phyloP scores from a whole-genome alignment of 768 basidiomycete species.

The Suillus ampliporus region DNA sequence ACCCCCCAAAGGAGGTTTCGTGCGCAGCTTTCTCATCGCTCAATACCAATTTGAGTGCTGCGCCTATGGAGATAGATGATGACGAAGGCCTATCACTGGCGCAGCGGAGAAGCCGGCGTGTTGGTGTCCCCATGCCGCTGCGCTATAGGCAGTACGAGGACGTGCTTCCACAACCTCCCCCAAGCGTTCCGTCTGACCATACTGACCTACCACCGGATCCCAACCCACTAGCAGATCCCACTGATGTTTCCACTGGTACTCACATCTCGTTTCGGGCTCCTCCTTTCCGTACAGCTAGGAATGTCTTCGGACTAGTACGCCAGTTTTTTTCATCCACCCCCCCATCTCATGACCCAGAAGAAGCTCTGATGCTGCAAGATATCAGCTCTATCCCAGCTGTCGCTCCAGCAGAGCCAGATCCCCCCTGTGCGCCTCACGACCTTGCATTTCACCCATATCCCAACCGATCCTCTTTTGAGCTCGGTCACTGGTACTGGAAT shows the following conservation, averaged over 20 bases:
- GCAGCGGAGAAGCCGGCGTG: not conserved
- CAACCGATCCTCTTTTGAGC: no score
- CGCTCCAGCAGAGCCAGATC: slow-evolving; percentile 2
- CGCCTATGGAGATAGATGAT: not conserved
- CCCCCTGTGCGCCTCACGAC: no score
- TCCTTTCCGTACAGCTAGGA: not conserved
- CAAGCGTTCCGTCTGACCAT: not conserved
- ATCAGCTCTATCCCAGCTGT: slow-evolving; percentile 15
- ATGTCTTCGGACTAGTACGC: slow-evolving; percentile 12
- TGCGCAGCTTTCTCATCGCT: not conserved
- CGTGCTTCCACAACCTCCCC: slow-evolving; percentile 7
- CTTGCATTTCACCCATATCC: no score
- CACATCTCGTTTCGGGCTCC: not conserved
- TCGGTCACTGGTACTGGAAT: no score
- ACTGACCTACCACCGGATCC: not conserved
- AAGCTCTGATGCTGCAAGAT: slow-evolving; percentile 7
- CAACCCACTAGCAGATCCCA: slow-evolving; percentile 1
- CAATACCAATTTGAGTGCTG: not conserved
- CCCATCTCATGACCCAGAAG: slow-evolving; percentile 13
- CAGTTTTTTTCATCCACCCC: not conserved
- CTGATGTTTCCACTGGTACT: not conserved
- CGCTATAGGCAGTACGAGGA: slow-evolving; percentile 9
- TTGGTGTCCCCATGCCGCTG: slow-evolving; percentile 7
- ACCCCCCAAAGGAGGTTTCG: not conserved
- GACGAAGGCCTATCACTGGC: slow-evolving; percentile 1